Evolutionary conservation across 208 protist genomes (phyloP).

Genomic region (Vickermania ingenoplastis): DNA sequence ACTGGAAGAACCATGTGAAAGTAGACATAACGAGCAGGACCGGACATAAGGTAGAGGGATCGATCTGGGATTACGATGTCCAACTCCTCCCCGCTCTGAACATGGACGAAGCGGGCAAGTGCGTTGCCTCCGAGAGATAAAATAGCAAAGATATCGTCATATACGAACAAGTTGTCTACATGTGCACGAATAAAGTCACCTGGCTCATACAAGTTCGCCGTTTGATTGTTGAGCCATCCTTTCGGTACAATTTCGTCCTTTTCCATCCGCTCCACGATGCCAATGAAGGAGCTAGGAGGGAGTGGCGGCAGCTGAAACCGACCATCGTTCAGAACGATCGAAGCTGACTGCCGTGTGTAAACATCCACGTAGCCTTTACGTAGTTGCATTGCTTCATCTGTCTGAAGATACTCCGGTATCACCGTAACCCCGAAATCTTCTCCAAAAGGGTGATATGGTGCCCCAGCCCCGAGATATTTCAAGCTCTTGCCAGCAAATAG

Average conservation of each 20-base stretch:
- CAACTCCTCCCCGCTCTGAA: conserved; percentile 82
- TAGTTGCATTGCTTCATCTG: conserved; percentile 49
- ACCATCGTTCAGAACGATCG: conserved; percentile 71
- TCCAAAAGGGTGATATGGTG: conserved; percentile 78
- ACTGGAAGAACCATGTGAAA: conserved; percentile 88
- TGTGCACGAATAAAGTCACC: conserved; percentile 85
- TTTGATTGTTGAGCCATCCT: conserved; percentile 84
- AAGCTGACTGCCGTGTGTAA: conserved; percentile 67
- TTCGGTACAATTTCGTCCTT: conserved; percentile 63
- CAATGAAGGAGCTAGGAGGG: conserved; percentile 45
- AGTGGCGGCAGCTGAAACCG: conserved; percentile 83
- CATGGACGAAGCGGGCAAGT: conserved; percentile 75
- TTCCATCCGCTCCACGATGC: conserved; percentile 66
- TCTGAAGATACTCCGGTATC: conserved; percentile 70
- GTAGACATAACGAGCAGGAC: conserved; percentile 80
- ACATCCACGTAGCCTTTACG: conserved; percentile 76
- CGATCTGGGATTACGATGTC: conserved; percentile 80
- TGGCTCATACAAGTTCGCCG: conserved; percentile 82
- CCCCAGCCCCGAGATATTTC: conserved; percentile 55
- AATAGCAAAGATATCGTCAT: conserved; percentile 85
- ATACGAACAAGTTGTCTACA: conserved; percentile 87
- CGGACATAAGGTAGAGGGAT: conserved; percentile 80
- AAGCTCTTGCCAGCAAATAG: conserved; percentile 55
- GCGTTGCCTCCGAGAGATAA: conserved; percentile 72
- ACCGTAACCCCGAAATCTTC: conserved; percentile 81